phyloP scores from a whole-genome alignment of 805 yeast genomes.

The Wickerhamomyces bisporus region DNA sequence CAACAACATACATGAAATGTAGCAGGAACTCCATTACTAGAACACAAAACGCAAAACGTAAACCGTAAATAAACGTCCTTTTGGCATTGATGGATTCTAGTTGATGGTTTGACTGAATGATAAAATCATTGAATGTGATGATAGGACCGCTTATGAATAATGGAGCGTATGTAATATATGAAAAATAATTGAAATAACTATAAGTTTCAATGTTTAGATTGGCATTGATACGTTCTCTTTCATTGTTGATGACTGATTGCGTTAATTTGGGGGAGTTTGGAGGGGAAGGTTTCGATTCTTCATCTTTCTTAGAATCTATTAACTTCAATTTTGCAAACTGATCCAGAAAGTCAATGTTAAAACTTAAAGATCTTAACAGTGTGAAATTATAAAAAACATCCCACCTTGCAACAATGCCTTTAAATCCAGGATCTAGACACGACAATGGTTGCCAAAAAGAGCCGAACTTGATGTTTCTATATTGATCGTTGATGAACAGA shows the following conservation, averaged over 20 bases:
- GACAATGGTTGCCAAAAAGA: slow-evolving; percentile 35
- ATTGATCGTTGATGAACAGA: slow-evolving; percentile 71
- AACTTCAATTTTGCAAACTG: slow-evolving; percentile 23
- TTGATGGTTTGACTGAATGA: slow-evolving; percentile 61
- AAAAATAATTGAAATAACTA: slow-evolving; percentile 56
- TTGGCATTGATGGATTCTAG: slow-evolving; percentile 53
- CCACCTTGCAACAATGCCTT: slow-evolving; percentile 87
- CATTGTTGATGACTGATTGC: slow-evolving; percentile 31
- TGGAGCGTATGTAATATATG: slow-evolving; percentile 82
- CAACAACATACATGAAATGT: slow-evolving; percentile 89
- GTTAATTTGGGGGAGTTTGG: slow-evolving; percentile 16
- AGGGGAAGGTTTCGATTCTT: slow-evolving; percentile 19
- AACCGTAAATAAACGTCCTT: slow-evolving; percentile 54
- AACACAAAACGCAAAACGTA: slow-evolving; percentile 67
- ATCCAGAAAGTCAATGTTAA: slow-evolving; percentile 67
- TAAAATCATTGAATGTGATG: slow-evolving; percentile 84
- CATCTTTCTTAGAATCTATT: slow-evolving; percentile 17
- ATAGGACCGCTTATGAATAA: slow-evolving; percentile 94
- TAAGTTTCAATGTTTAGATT: slow-evolving; percentile 61
- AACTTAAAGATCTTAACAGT: slow-evolving; percentile 76
- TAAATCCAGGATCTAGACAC: slow-evolving; percentile 53
- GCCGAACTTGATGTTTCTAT: slow-evolving; percentile 49
- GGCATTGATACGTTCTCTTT: slow-evolving; percentile 59
- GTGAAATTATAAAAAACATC: slow-evolving; percentile 94
- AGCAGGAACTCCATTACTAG: slow-evolving; percentile 84